Base-by-base conservation (phyloP, 257 asterid genomes). In the Leonotis leonurus region DNA sequence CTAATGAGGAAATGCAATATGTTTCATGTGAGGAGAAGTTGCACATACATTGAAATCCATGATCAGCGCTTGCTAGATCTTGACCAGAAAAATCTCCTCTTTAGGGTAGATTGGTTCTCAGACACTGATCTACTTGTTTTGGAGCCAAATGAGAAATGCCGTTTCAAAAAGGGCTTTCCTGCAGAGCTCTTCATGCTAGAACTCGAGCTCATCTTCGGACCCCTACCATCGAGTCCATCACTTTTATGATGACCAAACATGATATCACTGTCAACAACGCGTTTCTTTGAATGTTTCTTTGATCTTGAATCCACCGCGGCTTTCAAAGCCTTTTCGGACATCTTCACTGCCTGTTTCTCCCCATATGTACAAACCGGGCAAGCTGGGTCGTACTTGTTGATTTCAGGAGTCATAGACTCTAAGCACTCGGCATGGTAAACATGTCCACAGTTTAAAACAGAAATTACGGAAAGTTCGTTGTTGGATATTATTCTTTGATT, bases 311-410 rank as follows among this genome's bases (percentile, higher is more conserved):
- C 99, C 78, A 92, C 59, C 55, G 85, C 95, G 7, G 89, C 92
- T 77, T 75, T 89, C 81, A 83, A 48, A 16, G 86, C 88, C 80
- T 89, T 93, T 48, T 93, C 96, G 6, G 84, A 87, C 88, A 89
- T 83, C 75, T 89, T 93, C 64, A 73, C 67, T 8, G 83, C 70
- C 60, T 76, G 87, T 73, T 89, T 93, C 85, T 79, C 96, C 55
- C 99, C 99, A 51, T 64, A 83, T 36, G 99, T 87, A 75, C 99
- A 93, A 60, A 89, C 84, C 0, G 99, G 99, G 76, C 99, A 93
- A 49, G 79, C 70, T 0, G 97, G 97, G 56, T 93, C 97, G 13
- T 80, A 93, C 81, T 87, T 93, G 62, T 77, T 77, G 61, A 83
- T 69, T 40, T 93, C 97, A 56, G 88, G 71, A 3, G 99, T 89